Conservation (phyloP, 805 yeast genomes). For the Dipodascus geniculatus region DNA sequence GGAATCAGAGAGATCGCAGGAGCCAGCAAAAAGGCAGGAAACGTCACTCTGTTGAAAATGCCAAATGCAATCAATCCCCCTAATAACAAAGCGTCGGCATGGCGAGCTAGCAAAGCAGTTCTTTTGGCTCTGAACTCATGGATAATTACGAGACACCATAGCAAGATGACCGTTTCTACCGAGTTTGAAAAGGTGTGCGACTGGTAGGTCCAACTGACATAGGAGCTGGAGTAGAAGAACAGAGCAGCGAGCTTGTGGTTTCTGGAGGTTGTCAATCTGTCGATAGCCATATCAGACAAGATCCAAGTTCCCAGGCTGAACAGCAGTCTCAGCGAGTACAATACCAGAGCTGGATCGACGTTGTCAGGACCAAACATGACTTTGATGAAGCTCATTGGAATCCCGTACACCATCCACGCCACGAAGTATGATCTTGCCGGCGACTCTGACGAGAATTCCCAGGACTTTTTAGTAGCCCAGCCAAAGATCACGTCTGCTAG, state of each 20-base stretch:
- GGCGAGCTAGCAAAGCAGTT: constrained; percentile 18
- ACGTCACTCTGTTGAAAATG: constrained; percentile 74
- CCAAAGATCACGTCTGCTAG: constrained; percentile 35
- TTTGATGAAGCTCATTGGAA: constrained; percentile 41
- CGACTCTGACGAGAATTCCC: constrained; percentile 59
- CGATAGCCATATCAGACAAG: constrained; percentile 32
- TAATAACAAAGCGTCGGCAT: constrained; percentile 30
- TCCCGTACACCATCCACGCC: constrained; percentile 51
- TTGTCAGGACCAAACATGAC: constrained; percentile 17
- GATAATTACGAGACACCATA: constrained; percentile 40
- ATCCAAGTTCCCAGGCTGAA: constrained; percentile 29
- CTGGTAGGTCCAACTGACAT: constrained; percentile 69
- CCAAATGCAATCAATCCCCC: constrained; percentile 55
- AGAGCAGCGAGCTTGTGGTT: constrained; percentile 33
- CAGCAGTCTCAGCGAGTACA: constrained; percentile 44
- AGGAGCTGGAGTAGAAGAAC: constrained; percentile 40
- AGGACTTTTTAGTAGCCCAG: constrained; percentile 45
- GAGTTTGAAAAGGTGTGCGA: constrained; percentile 85
- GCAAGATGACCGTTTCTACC: constrained; percentile 45
- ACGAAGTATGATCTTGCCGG: constrained; percentile 70
- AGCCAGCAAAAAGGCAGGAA: constrained; percentile 56
- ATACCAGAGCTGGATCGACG: constrained; percentile 36
- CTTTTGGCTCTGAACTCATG: constrained; percentile 24
- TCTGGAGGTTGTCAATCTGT: constrained; percentile 36
- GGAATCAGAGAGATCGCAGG: constrained; percentile 43